phyloP scores from a whole-genome alignment of 768 basidiomycete species.

The Pleurotus djamor region DNA sequence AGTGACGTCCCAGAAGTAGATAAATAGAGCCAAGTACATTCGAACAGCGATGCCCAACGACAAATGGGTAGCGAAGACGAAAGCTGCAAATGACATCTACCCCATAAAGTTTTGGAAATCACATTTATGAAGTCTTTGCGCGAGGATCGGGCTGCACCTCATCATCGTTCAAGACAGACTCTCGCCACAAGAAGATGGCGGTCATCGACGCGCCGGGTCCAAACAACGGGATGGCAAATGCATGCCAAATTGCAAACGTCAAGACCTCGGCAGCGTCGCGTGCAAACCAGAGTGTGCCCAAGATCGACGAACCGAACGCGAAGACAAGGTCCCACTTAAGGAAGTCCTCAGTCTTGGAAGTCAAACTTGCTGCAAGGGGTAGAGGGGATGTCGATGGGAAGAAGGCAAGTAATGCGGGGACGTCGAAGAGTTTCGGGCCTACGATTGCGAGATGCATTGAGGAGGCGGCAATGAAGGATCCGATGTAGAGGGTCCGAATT shows the following conservation, averaged over 20 bases:
- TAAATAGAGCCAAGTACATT: too few relatives aligned
- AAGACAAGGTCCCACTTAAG: constrained; percentile 52
- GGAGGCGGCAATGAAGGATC: constrained; percentile 36
- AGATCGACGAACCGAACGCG: constrained; percentile 31
- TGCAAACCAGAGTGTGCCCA: constrained; percentile 51
- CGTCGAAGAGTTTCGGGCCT: constrained; percentile 29
- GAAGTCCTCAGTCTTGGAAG: constrained; percentile 32
- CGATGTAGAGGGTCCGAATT: constrained; percentile 35
- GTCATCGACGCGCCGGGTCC: constrained; percentile 53
- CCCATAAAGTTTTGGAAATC: too few relatives aligned
- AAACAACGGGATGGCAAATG: constrained; percentile 33
- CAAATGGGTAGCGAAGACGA: too few relatives aligned
- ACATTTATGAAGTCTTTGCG: not conserved
- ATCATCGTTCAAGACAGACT: constrained; percentile 19
- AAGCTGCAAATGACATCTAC: too few relatives aligned
- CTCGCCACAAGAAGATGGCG: constrained; percentile 48
- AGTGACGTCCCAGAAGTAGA: too few relatives aligned
- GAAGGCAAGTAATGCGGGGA: constrained; percentile 24
- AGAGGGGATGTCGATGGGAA: constrained; percentile 30
- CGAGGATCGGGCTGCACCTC: not conserved
- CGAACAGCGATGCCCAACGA: too few relatives aligned
- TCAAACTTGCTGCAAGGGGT: constrained; percentile 16
- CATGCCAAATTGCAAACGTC: constrained; percentile 38
- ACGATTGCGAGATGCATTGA: constrained; percentile 38
- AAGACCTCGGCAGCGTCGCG: constrained; percentile 25